Evolutionary conservation across 2,329 filamentous ascomycete species (phyloP).

Genomic region (Ascochyta fabae): DNA sequence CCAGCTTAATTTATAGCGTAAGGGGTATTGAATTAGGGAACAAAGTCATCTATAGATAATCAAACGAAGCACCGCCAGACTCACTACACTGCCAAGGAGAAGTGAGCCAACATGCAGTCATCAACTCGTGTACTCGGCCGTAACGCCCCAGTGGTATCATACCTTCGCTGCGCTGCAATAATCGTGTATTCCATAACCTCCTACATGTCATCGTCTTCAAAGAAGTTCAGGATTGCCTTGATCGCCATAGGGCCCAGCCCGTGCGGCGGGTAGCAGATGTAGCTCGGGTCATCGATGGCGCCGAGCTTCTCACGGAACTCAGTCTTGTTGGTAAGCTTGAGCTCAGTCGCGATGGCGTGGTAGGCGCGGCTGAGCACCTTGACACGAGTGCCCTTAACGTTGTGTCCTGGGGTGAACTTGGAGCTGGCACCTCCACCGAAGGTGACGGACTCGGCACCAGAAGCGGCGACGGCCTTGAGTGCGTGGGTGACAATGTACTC

Average conservation of each 20-base stretch:
- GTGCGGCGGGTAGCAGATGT: slow-evolving; percentile 87
- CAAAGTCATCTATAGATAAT: slow-evolving; percentile 8
- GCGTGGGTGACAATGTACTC: slow-evolving; percentile 80
- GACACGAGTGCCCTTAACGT: slow-evolving; percentile 79
- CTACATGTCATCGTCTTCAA: slow-evolving; percentile 64
- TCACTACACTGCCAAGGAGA: not conserved
- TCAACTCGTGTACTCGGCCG: slow-evolving; percentile 11
- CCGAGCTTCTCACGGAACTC: slow-evolving; percentile 93
- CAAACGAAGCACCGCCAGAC: slow-evolving; percentile 8
- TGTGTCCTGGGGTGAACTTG: slow-evolving; percentile 78
- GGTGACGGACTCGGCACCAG: slow-evolving; percentile 72
- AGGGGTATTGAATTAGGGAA: slow-evolving; percentile 19
- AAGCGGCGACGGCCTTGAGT: slow-evolving; percentile 65
- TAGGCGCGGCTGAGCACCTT: slow-evolving; percentile 85
- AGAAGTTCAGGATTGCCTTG: slow-evolving; percentile 87
- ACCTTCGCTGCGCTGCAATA: slow-evolving; percentile 11
- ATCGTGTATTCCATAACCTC: slow-evolving; percentile 15
- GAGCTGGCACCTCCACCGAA: slow-evolving; percentile 84
- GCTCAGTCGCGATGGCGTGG: slow-evolving; percentile 78
- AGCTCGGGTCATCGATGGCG: slow-evolving; percentile 80
- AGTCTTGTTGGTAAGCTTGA: slow-evolving; percentile 81
- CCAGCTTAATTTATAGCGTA: not conserved
- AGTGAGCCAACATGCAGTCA: slow-evolving; percentile 11
- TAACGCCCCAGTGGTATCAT: slow-evolving; percentile 29
- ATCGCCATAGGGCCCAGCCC: slow-evolving; percentile 83